Conservation (phyloP, 805 yeast species). For the Saccharomycopsis lassenensis region DNA sequence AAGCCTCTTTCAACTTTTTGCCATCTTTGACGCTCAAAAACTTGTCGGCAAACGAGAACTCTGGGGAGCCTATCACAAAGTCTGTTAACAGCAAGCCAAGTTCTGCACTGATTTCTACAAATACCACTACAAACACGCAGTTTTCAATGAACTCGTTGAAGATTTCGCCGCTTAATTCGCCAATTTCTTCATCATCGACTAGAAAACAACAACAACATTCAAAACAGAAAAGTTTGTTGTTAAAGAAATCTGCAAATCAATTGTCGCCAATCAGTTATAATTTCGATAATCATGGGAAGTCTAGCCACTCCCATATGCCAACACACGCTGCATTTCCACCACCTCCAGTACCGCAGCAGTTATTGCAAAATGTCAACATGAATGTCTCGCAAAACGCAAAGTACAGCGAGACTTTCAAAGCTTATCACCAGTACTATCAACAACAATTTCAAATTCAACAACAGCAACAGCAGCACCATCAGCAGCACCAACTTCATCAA, state of each 20-base stretch:
- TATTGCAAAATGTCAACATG: not conserved
- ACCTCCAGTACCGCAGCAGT: not conserved
- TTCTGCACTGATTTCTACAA: too few species aligned
- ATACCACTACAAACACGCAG: too few species aligned
- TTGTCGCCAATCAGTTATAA: constrained; percentile 1
- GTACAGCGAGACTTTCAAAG: not conserved
- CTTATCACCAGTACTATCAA: not conserved
- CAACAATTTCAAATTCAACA: not conserved
- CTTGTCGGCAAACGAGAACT: too few species aligned
- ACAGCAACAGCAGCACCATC: not conserved
- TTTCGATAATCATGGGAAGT: not conserved
- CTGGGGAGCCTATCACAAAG: too few species aligned
- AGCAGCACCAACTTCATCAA: too few species aligned
- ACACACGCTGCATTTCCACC: not conserved
- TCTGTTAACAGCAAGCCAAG: too few species aligned
- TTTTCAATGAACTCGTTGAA: too few species aligned
- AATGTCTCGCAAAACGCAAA: not conserved
- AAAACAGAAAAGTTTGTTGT: constrained; percentile 3
- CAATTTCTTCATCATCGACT: too few species aligned
- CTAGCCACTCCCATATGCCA: not conserved
- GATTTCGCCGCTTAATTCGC: too few species aligned
- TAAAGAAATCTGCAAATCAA: constrained; percentile 8
- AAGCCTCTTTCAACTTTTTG: too few species aligned
- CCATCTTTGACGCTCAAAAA: too few species aligned
- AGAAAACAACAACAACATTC: too few species aligned